Conservation (phyloP, 1,284 basidiomycete species). For the Mrakiaceae sp. region DNA sequence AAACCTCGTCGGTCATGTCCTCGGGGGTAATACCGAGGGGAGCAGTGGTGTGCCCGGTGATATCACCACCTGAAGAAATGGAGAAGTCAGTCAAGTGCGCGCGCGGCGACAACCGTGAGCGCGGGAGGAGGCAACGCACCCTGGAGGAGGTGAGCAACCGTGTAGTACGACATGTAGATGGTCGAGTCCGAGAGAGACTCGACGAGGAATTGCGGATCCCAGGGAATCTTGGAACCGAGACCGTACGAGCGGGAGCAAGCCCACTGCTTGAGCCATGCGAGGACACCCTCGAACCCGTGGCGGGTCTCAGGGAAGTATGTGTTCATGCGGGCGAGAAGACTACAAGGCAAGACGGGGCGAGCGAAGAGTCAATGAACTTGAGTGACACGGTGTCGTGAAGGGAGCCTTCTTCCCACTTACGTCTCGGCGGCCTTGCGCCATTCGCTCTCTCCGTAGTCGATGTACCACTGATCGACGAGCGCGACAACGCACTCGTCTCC, state of each 20-base stretch:
- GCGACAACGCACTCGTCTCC: slow-evolving; percentile 96
- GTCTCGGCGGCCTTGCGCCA: slow-evolving; percentile 82
- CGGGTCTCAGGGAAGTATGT: slow-evolving; percentile 81
- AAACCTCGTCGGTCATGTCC: slow-evolving; percentile 93
- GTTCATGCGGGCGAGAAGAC: slow-evolving; percentile 75
- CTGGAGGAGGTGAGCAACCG: slow-evolving; percentile 79
- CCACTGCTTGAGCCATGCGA: slow-evolving; percentile 97
- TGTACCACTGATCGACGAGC: slow-evolving; percentile 98
- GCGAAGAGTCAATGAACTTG: background rate
- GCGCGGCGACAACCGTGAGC: background rate
- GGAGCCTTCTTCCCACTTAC: slow-evolving; percentile 39
- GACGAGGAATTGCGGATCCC: slow-evolving; percentile 94
- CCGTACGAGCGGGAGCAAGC: slow-evolving; percentile 96
- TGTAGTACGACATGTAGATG: slow-evolving; percentile 99
- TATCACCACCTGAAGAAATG: slow-evolving; percentile 44
- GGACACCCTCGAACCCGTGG: slow-evolving; percentile 79
- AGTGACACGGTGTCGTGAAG: background rate
- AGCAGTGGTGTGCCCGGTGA: slow-evolving; percentile 70
- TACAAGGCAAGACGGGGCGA: slow-evolving; percentile 28
- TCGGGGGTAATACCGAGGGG: slow-evolving; percentile 75
- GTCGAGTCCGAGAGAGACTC: slow-evolving; percentile 97
- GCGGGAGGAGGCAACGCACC: slow-evolving; percentile 39
- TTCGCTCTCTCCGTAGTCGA: slow-evolving; percentile 85
- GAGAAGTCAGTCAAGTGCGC: slow-evolving; percentile 16
- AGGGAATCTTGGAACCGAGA: slow-evolving; percentile 88